Conservation (phyloP, 805 yeast genomes). For the Saturnispora gosingensis region DNA sequence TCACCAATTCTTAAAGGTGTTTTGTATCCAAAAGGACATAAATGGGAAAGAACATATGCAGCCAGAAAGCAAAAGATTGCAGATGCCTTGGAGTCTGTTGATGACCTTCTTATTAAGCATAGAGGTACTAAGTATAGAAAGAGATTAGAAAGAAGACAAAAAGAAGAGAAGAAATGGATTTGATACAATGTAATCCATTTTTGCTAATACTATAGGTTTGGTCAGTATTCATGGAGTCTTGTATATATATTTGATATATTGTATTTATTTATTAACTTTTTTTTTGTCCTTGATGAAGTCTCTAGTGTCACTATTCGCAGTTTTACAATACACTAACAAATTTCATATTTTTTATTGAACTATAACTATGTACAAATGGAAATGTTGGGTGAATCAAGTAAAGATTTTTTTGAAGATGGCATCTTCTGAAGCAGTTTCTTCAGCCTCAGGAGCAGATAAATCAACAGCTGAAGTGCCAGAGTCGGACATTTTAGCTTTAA, state of each 20-base stretch:
- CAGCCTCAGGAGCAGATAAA: conserved; percentile 18
- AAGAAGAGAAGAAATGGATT: conserved; percentile 31
- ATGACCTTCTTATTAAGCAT: conserved; percentile 54
- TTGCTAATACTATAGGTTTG: too few species aligned
- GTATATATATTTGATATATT: conserved; percentile 9
- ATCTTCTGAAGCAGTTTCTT: conserved; percentile 20
- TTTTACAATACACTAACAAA: not conserved
- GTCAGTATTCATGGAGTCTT: not conserved
- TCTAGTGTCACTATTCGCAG: not conserved
- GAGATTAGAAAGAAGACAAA: conserved; percentile 35
- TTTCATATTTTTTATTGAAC: not conserved
- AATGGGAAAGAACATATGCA: conserved; percentile 61
- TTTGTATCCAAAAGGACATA: conserved; percentile 66
- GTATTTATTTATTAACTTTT: not conserved
- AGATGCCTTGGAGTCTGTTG: conserved; percentile 59
- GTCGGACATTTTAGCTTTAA: conserved; percentile 35
- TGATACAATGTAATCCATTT: conserved; percentile 10
- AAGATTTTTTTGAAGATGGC: conserved; percentile 13
- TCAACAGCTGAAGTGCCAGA: conserved; percentile 21
- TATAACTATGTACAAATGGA: not conserved
- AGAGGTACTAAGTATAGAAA: conserved; percentile 45
- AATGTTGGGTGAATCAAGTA: not conserved
- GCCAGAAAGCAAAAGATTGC: conserved; percentile 51
- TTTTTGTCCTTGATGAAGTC: not conserved
- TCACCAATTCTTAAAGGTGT: conserved; percentile 73